These are phyloP conservation scores for Candida silvicultrix DNA, from an alignment of 805 yeast species.

Conservation along the genomic window DNA sequence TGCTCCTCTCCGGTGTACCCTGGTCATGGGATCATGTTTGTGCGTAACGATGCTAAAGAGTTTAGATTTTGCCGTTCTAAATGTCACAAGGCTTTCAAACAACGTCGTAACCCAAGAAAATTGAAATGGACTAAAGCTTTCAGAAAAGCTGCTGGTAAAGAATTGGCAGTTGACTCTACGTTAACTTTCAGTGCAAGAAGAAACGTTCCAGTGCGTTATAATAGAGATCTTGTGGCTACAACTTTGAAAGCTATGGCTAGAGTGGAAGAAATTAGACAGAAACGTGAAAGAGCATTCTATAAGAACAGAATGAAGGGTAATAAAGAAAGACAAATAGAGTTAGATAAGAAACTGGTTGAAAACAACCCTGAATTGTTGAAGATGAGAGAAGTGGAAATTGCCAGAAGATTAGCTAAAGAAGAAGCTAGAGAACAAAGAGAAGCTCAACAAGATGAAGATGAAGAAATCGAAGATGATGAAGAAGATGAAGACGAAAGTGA, in stretches of 20 bases:
- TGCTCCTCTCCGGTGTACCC: conserved; percentile 97
- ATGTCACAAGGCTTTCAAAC: conserved; percentile 96
- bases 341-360: conserved; percentile 86
- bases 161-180: conserved; percentile 94
- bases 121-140: conserved; percentile 98
- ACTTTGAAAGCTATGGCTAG: conserved; percentile 94
- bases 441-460: conserved; percentile 38
- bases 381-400: conserved; percentile 89
- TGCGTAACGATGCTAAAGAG: conserved; percentile 96
- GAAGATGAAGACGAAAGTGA: conserved; percentile 45
- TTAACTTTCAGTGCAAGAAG: conserved; percentile 95
- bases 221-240: conserved; percentile 91
- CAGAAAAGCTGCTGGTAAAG: conserved; percentile 98
- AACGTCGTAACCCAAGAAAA: conserved; percentile 97
- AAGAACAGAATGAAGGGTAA: conserved; percentile 99
- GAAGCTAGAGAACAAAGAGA: conserved; percentile 51
- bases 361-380: conserved; percentile 82
- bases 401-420: conserved; percentile 65
- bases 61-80: conserved; percentile 96
- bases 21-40: conserved; percentile 94
- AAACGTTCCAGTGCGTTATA: conserved; percentile 96
- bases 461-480: conserved; percentile 39
- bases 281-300: conserved; percentile 97
- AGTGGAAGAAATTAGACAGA: conserved; percentile 91
- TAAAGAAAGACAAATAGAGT: conserved; percentile 75